Conservation (phyloP, 2,329 filamentous ascomycete genomes). For the Pseudonectria buxi region DNA sequence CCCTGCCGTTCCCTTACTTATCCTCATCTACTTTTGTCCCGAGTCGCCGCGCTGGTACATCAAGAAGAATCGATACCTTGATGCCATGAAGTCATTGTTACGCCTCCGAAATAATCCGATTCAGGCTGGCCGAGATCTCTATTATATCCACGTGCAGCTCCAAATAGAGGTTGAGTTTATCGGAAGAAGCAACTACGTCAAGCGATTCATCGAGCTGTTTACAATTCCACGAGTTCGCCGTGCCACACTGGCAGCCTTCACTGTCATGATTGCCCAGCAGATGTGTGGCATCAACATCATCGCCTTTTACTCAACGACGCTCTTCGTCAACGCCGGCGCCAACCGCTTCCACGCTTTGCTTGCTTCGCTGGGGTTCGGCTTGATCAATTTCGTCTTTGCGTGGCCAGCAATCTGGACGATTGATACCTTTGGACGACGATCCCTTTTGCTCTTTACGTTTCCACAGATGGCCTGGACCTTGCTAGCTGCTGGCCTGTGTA, state of each 20-base stretch:
- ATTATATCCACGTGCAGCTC: conserved; percentile 59
- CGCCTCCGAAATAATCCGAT: conserved; percentile 47
- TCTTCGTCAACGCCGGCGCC: conserved; percentile 53
- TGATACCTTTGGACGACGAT: conserved; percentile 49
- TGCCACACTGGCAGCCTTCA: conserved; percentile 69
- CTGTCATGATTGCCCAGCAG: conserved; percentile 74
- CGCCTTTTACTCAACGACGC: conserved; percentile 65
- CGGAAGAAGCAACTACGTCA: conserved; percentile 48
- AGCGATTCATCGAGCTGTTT: conserved; percentile 59
- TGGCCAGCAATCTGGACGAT: conserved; percentile 54
- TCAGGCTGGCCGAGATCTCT: conserved; percentile 55
- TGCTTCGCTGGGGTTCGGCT: conserved; percentile 51
- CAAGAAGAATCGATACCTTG: conserved; percentile 55
- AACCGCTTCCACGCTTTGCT: conserved; percentile 49
- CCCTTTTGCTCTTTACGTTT: conserved; percentile 38
- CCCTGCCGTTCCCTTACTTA: conserved; percentile 46
- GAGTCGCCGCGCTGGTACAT: conserved; percentile 61
- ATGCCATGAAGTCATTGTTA: conserved; percentile 52
- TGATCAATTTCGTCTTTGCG: conserved; percentile 53
- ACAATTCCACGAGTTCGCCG: conserved; percentile 62
- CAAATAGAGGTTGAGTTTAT: conserved; percentile 49
- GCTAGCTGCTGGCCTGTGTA: conserved; percentile 40
- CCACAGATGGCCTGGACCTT: conserved; percentile 37
- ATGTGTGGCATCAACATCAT: conserved; percentile 69
- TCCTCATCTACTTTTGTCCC: conserved; percentile 59